Evolutionary conservation across 164 flowering plant genomes (phyloP).

Genomic region (Nymphaea colorata): DNA sequence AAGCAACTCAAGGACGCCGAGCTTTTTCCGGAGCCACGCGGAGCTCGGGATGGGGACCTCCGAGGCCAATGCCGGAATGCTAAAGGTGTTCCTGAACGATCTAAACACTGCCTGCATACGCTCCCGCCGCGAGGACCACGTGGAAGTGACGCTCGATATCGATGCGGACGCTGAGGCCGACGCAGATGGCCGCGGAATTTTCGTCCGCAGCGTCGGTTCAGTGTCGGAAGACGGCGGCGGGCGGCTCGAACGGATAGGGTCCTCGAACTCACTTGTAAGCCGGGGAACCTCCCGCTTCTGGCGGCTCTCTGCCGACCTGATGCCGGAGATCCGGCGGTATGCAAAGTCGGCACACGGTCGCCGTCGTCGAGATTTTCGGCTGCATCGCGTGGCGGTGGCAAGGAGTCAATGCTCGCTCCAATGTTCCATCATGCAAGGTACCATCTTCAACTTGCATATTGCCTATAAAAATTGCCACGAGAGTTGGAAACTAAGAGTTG

Average conservation of each 20-base stretch:
- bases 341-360: constrained; percentile 20
- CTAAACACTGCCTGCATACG: constrained; percentile 16
- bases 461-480: too few species aligned
- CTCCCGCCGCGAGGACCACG: constrained; percentile 30
- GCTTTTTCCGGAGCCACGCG: constrained; percentile 9
- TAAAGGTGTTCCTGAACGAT: constrained; percentile 66
- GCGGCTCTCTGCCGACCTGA: constrained; percentile 25
- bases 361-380: constrained; percentile 23
- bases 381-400: constrained; percentile 21
- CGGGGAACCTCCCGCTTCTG: constrained; percentile 51
- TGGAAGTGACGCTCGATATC: constrained; percentile 76
- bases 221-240: constrained; percentile 2
- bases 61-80: constrained; percentile 61
- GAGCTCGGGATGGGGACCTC: constrained; percentile 15
- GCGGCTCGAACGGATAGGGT: neutral
- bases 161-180: constrained; percentile 22
- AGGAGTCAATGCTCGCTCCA: constrained; percentile 12
- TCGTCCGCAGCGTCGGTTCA: constrained; percentile 50
- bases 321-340: constrained; percentile 28
- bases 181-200: constrained; percentile 4
- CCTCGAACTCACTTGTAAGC: constrained; percentile 9
- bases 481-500: too few species aligned
- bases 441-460: too few species aligned
- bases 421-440: too few species aligned
- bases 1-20: constrained; percentile 15